Evolutionary conservation across 352 stramenopile species (phyloP).

Genomic region (Globisporangium perplexum): DNA sequence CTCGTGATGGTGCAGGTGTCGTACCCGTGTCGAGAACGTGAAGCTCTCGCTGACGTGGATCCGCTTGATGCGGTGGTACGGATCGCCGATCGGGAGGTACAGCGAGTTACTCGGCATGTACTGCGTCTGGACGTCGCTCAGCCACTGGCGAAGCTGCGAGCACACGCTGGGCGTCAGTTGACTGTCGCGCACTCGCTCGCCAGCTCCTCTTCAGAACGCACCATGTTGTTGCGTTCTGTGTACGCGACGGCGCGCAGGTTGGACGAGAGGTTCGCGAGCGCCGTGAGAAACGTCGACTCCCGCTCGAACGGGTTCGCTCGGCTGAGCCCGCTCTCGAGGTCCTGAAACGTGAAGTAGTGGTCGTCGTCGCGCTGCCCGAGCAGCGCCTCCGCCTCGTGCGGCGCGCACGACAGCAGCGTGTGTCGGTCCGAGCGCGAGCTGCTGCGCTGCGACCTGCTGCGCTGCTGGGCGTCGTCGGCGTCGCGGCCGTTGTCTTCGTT

Average conservation of each 20-base stretch:
- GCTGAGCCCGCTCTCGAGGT: conserved; percentile 34
- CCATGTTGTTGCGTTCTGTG: conserved; percentile 58
- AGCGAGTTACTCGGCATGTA: conserved; percentile 76
- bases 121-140: conserved; percentile 55
- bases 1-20: not conserved
- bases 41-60: conserved; percentile 80
- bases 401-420: conserved; percentile 16
- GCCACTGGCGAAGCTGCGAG: conserved; percentile 60
- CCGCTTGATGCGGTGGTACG: conserved; percentile 68
- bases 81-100: conserved; percentile 73
- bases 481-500: conserved; percentile 14
- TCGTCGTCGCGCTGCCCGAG: conserved; percentile 41
- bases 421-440: conserved; percentile 10
- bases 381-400: conserved; percentile 48
- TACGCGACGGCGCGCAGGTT: conserved; percentile 61
- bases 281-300: conserved; percentile 59
- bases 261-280: conserved; percentile 68
- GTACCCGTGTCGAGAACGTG: conserved; percentile 69
- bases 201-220: no score
- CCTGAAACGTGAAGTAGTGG: conserved; percentile 62
- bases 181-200: no score
- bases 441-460: conserved; percentile 4
- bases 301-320: conserved; percentile 55
- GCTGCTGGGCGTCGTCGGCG: conserved; percentile 7
- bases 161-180: not conserved